Percentiles rank a stretch among this genome's conserved stretches.
phyloP scores from a whole-genome alignment of 345 rosid genomes.

The Hypericum androsaemum region DNA sequence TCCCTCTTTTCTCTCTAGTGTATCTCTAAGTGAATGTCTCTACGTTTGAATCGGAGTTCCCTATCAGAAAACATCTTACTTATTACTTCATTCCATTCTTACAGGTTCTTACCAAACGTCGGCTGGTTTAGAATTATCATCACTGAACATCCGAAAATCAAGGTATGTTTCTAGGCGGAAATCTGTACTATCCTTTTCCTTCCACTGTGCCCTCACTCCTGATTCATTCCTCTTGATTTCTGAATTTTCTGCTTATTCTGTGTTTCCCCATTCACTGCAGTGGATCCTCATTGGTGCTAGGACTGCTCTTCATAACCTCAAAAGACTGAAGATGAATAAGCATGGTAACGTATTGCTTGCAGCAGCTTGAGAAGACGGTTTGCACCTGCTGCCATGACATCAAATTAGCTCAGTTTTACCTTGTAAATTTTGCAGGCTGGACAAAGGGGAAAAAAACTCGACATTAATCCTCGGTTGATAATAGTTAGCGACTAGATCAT shows the following conservation, averaged over 20 bases:
- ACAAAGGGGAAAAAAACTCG: too few species aligned
- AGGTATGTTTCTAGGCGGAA: slow-evolving; percentile 30
- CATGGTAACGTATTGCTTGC: too few species aligned
- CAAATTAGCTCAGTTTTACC: too few species aligned
- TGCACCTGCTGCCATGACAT: too few species aligned
- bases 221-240: not conserved
- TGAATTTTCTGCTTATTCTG: not conserved
- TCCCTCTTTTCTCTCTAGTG: not conserved
- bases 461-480: too few species aligned
- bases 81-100: slow-evolving; percentile 6
- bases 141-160: slow-evolving; percentile 68
- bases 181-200: too few species aligned
- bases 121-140: slow-evolving; percentile 74
- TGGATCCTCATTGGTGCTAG: slow-evolving; percentile 47
- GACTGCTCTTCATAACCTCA: slow-evolving; percentile 51
- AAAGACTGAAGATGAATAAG: slow-evolving; percentile 31
- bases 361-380: too few species aligned
- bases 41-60: not conserved
- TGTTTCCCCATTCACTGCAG: slow-evolving; percentile 20
- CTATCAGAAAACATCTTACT: not conserved
- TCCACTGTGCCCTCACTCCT: not conserved
- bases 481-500: too few species aligned
- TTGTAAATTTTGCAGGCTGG: too few species aligned
- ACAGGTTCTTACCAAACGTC: slow-evolving; percentile 68
- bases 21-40: too few species aligned